Evolutionary conservation across 345 rosid species (phyloP).

Genomic region (Carallia brachiata): DNA sequence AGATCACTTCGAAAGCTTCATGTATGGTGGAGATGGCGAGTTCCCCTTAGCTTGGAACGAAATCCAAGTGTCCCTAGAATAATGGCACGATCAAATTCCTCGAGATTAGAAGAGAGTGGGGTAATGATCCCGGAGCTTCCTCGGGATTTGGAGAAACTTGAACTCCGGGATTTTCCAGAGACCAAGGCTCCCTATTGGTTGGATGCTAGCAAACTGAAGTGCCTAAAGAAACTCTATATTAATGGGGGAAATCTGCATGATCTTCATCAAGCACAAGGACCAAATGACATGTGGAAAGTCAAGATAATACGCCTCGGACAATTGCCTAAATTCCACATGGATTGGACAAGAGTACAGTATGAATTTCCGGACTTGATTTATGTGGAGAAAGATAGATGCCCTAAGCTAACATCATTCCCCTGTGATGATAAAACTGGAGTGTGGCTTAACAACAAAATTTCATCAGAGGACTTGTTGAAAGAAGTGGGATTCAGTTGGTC

Average conservation of each 20-base stretch:
- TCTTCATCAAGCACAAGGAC: constrained; percentile 32
- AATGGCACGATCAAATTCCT: background rate
- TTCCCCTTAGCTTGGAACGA: background rate
- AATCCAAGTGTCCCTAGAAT: background rate
- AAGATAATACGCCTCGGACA: constrained; percentile 32
- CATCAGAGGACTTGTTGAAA: background rate
- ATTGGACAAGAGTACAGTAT: constrained; percentile 21
- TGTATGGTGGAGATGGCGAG: constrained; percentile 26
- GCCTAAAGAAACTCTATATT: constrained; percentile 14
- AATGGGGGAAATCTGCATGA: too few relatives aligned
- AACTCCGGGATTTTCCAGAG: constrained; percentile 36
- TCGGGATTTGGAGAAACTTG: constrained; percentile 22
- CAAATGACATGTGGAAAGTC: constrained; percentile 19
- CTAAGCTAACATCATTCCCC: constrained; percentile 19
- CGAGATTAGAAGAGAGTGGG: background rate
- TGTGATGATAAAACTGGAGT: constrained; percentile 34
- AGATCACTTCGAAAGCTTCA: constrained; percentile 24
- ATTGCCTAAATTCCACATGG: constrained; percentile 26
- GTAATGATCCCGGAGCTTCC: constrained; percentile 20
- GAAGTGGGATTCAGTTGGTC: constrained; percentile 2
- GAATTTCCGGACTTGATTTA: constrained; percentile 30
- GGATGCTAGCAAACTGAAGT: background rate
- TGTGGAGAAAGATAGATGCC: constrained; percentile 30
- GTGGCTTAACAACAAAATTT: constrained; percentile 18
- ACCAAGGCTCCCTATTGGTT: constrained; percentile 16